phyloP scores from a whole-genome alignment of 495 filamentous ascomycete genomes.

The Penicillium crystallinum region DNA sequence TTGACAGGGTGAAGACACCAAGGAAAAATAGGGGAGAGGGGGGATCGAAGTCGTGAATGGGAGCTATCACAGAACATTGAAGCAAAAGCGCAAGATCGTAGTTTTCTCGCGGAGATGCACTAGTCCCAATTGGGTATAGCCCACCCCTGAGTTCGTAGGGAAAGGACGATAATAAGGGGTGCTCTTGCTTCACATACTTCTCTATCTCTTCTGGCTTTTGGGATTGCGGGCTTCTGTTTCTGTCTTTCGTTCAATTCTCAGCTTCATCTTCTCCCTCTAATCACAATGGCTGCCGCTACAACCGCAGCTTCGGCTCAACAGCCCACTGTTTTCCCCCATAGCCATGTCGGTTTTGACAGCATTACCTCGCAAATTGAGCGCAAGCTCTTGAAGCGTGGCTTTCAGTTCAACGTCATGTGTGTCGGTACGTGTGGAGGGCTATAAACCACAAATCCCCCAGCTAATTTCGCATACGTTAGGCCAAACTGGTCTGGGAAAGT shows the following conservation, averaged over 20 bases:
- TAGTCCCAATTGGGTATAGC: slow-evolving; percentile 33
- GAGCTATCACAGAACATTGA: slow-evolving; percentile 7
- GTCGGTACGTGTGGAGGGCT: slow-evolving; percentile 67
- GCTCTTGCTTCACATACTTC: slow-evolving; percentile 4
- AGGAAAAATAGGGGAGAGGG: background rate
- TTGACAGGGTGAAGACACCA: background rate
- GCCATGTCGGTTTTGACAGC: slow-evolving; percentile 99
- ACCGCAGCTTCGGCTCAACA: slow-evolving; percentile 42
- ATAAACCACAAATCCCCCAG: background rate
- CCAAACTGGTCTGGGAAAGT: slow-evolving; percentile 98
- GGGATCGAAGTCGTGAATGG: background rate
- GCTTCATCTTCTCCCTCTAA: background rate
- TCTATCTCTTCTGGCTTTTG: slow-evolving; percentile 14
- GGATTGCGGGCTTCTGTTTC: slow-evolving; percentile 10
- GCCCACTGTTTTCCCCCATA: slow-evolving; percentile 76
- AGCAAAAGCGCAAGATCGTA: slow-evolving; percentile 10
- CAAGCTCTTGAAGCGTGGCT: slow-evolving; percentile 98
- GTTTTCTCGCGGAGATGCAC: slow-evolving; percentile 25
- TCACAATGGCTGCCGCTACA: slow-evolving; percentile 50
- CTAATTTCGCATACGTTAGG: slow-evolving; percentile 46
- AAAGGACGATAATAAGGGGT: slow-evolving; percentile 39
- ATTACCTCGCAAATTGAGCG: slow-evolving; percentile 97
- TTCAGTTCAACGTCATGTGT: slow-evolving; percentile 99
- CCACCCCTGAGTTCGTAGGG: slow-evolving; percentile 35
- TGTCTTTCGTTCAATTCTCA: slow-evolving; percentile 17